Percentiles rank a stretch among this genome's conserved stretches.
Evolutionary conservation across 176 grass and related monocot genomes (phyloP).

Genomic region (Oryza brachyantha): DNA sequence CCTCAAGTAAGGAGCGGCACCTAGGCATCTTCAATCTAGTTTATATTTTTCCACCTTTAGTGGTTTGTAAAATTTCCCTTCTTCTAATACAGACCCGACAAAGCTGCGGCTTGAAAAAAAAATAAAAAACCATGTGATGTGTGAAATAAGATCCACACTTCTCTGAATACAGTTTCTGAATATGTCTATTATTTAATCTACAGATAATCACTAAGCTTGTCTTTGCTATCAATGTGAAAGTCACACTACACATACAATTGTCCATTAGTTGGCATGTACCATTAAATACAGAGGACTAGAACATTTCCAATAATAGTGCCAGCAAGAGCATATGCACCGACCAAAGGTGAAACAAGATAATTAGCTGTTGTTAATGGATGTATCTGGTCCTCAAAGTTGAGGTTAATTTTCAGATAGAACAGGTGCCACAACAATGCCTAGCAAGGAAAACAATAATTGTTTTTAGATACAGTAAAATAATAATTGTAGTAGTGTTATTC

Average conservation of each 20-base stretch:
- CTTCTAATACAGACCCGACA: no score
- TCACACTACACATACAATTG: background rate
- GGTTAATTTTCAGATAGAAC: conserved; percentile 59
- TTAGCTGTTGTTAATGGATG: conserved; percentile 64
- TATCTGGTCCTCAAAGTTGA: conserved; percentile 61
- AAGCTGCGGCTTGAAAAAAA: background rate
- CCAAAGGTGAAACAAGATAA: conserved; percentile 66
- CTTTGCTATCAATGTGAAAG: background rate
- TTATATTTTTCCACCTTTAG: no score
- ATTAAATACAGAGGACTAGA: background rate
- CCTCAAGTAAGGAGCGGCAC: no score
- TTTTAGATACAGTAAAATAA: background rate
- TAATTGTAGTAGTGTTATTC: background rate
- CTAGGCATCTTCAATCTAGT: no score
- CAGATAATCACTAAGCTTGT: background rate
- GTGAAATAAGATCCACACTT: background rate
- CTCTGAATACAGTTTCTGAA: background rate
- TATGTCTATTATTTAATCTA: conserved; percentile 6
- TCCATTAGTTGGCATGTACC: background rate
- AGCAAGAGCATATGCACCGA: conserved; percentile 57
- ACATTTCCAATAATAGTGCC: conserved; percentile 40
- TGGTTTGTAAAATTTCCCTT: no score
- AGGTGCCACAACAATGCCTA: conserved; percentile 55
- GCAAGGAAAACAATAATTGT: background rate
- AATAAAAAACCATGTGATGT: background rate